A percentile compares a stretch with the other conserved stretches of the same genome.
Conservation (phyloP, 2,329 filamentous ascomycete species). For the Pyricularia grisea region DNA sequence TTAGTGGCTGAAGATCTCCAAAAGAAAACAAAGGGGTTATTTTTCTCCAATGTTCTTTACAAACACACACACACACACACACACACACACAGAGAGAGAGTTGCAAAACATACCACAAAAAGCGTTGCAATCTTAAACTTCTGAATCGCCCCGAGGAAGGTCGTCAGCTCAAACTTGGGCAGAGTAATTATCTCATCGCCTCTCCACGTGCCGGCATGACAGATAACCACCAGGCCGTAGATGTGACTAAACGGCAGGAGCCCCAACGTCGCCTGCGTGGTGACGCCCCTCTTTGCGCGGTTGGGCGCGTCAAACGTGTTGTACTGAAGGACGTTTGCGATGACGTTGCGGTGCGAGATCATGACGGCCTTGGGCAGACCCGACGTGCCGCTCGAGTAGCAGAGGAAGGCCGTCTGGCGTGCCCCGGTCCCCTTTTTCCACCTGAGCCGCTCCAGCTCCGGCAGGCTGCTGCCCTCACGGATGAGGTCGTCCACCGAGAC, state of each 20-base stretch:
- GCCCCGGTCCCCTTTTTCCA: conserved; percentile 48
- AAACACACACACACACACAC: too few species aligned
- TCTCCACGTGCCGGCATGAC: conserved; percentile 53
- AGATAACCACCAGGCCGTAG: conserved; percentile 63
- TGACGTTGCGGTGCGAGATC: conserved; percentile 67
- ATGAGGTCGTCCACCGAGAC: conserved; percentile 57
- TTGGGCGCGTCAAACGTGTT: conserved; percentile 25
- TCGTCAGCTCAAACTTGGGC: conserved; percentile 61
- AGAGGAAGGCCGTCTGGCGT: conserved; percentile 55
- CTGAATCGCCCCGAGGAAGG: conserved; percentile 53
- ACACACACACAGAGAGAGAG: too few species aligned
- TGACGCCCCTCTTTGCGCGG: conserved; percentile 16
- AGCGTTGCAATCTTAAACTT: conserved; percentile 56
- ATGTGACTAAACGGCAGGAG: conserved; percentile 71
- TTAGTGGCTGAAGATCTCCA: not conserved
- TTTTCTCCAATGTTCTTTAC: not conserved
- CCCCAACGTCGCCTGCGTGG: conserved; percentile 40
- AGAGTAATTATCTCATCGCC: conserved; percentile 65
- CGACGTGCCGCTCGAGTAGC: conserved; percentile 63
- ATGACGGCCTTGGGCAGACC: conserved; percentile 69
- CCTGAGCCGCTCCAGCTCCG: conserved; percentile 33
- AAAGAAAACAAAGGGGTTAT: too few species aligned
- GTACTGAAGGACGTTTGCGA: conserved; percentile 58
- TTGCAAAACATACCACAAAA: conserved; percentile 42
- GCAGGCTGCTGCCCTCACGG: conserved; percentile 24